These are phyloP conservation scores for Cytospora mali DNA, from an alignment of 2,329 filamentous ascomycete genomes.

Conservation along the genomic window DNA sequence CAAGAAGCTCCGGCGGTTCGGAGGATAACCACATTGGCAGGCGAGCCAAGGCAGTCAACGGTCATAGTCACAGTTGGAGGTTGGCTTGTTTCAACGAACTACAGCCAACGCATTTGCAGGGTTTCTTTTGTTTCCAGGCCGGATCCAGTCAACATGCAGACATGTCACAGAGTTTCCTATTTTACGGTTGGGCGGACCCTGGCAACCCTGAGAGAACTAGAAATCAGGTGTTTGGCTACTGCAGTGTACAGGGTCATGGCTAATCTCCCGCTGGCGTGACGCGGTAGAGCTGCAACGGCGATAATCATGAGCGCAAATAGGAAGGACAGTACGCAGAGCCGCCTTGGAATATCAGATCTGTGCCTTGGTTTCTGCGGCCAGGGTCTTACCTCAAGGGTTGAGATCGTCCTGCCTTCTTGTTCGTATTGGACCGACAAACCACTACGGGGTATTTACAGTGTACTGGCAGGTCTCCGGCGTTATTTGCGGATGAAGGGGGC, in stretches of 20 bases:
- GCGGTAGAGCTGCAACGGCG: constrained; percentile 15
- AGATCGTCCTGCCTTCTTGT: neutral
- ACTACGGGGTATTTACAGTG: neutral
- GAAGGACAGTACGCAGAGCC: constrained; percentile 20
- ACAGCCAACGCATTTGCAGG: neutral
- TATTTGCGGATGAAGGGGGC: neutral
- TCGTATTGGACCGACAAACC: neutral
- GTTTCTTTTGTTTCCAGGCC: neutral
- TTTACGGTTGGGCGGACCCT: neutral
- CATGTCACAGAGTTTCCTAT: neutral
- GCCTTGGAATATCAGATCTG: neutral
- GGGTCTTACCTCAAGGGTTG: neutral
- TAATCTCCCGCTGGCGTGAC: neutral
- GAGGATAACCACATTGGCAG: constrained; percentile 3
- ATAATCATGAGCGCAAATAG: constrained; percentile 9
- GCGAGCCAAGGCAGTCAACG: constrained; percentile 3
- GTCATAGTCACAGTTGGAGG: neutral
- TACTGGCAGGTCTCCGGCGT: neutral
- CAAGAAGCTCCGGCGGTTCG: constrained; percentile 8
- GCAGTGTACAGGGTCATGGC: neutral
- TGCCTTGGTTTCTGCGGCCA: constrained; percentile 6
- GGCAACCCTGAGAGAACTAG: neutral
- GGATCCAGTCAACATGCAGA: neutral
- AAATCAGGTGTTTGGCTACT: constrained; percentile 1
- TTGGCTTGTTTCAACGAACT: neutral